Conservation (phyloP, 2,329 filamentous ascomycete species). For the Scorias spongiosa region DNA sequence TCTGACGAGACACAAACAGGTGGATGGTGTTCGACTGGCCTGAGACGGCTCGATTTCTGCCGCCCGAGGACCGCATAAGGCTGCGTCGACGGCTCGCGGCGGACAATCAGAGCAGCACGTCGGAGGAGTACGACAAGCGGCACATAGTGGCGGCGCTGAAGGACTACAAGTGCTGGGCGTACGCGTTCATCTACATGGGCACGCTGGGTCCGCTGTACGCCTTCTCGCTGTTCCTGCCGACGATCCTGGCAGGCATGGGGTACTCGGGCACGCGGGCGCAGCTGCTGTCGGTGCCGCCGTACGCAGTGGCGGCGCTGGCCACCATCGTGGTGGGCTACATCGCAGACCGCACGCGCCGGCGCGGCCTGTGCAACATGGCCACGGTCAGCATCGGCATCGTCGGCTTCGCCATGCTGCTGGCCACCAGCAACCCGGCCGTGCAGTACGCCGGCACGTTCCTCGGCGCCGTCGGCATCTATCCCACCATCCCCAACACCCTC, state of each 20-base stretch:
- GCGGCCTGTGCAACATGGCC: conserved; percentile 70
- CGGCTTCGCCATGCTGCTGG: conserved; percentile 69
- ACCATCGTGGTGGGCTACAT: conserved; percentile 58
- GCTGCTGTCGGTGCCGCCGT: conserved; percentile 60
- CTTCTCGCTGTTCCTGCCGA: conserved; percentile 19
- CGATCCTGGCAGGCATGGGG: conserved; percentile 8
- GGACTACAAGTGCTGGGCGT: conserved; percentile 72
- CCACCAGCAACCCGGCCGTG: conserved; percentile 45
- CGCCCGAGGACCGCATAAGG: conserved; percentile 20
- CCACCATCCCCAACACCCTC: conserved; percentile 73
- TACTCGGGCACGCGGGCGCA: conserved; percentile 50
- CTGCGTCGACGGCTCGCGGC: conserved; percentile 12
- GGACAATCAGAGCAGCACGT: conserved; percentile 13
- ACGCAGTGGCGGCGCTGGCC: conserved; percentile 53
- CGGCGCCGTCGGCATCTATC: conserved; percentile 77
- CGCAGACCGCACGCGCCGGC: conserved; percentile 57
- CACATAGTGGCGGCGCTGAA: conserved; percentile 30
- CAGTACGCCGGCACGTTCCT: conserved; percentile 77
- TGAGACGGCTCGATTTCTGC: conserved; percentile 41
- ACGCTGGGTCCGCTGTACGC: conserved; percentile 14
- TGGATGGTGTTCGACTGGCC: conserved; percentile 42
- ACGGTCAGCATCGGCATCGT: conserved; percentile 56
- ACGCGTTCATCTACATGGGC: conserved; percentile 62
- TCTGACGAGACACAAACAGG: neutral
- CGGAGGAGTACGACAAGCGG: conserved; percentile 13